phyloP scores from a whole-genome alignment of 495 filamentous ascomycete genomes.

The Aspergillus sparsus region DNA sequence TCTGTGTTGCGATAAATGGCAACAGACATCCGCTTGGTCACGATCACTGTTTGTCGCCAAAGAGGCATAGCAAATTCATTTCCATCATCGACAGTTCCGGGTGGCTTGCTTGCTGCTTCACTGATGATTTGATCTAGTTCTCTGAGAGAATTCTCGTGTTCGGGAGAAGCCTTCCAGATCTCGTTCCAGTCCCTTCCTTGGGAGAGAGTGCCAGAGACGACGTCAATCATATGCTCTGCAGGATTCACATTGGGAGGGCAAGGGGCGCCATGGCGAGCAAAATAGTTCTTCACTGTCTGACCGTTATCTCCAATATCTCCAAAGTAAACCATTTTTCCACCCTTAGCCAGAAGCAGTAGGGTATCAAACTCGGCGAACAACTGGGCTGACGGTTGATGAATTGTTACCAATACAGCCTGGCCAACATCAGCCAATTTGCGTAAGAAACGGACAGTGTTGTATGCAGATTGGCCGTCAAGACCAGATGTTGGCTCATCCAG shows the following conservation, averaged over 20 bases:
- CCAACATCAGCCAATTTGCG: conserved; percentile 65
- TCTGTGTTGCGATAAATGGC: conserved; percentile 62
- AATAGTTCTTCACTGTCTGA: conserved; percentile 64
- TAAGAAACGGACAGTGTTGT: conserved; percentile 63
- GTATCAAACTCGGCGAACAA: conserved; percentile 76
- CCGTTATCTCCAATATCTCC: conserved; percentile 62
- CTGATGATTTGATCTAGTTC: conserved; percentile 60
- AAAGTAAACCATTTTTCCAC: conserved; percentile 73
- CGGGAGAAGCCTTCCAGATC: conserved; percentile 61
- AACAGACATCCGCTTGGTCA: conserved; percentile 58
- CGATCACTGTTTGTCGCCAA: conserved; percentile 55
- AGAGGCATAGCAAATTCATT: conserved; percentile 61
- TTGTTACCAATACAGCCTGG: conserved; percentile 72
- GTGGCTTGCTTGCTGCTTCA: conserved; percentile 39
- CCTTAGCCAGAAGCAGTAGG: conserved; percentile 65
- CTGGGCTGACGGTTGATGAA: conserved; percentile 73
- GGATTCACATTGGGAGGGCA: conserved; percentile 75
- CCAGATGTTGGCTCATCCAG: conserved; percentile 78
- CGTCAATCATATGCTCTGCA: conserved; percentile 92
- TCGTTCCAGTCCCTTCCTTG: conserved; percentile 60
- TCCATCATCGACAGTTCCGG: conserved; percentile 39
- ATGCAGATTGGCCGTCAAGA: conserved; percentile 65
- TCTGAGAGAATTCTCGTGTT: conserved; percentile 42
- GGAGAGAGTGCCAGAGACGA: conserved; percentile 53
- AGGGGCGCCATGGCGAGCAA: conserved; percentile 69